These are phyloP conservation scores for Malus asiatica DNA, from an alignment of 306 rosid genomes.

Conservation along the genomic window DNA sequence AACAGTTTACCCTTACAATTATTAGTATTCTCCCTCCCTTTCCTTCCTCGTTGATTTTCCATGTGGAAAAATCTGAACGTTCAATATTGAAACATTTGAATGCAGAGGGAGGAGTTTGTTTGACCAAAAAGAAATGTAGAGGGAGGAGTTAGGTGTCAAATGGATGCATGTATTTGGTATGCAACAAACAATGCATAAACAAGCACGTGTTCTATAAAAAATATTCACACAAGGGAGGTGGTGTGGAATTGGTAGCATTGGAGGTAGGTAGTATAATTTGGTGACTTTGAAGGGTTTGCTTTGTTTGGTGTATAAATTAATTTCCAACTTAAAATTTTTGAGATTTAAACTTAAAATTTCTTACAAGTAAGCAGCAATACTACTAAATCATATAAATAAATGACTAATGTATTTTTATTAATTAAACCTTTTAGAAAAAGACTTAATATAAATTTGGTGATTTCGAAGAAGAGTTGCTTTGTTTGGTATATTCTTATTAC, in stretches of 20 bases:
- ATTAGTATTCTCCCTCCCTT: neutral
- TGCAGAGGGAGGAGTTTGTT: neutral
- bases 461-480: slow-evolving; percentile 27
- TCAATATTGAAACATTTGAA: neutral
- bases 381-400: no score
- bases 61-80: neutral
- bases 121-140: no score
- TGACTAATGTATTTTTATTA: no score
- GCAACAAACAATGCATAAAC: neutral
- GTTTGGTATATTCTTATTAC: neutral
- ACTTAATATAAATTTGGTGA: slow-evolving; percentile 10
- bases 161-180: neutral
- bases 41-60: neutral
- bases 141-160: neutral
- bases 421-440: no score
- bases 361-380: no score
- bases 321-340: no score
- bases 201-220: neutral
- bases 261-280: slow-evolving; percentile 30
- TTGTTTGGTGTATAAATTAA: neutral
- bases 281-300: neutral
- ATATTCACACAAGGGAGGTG: neutral
- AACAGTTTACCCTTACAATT: neutral
- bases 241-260: neutral
- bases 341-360: no score